phyloP scores from a whole-genome alignment of 208 protist genomes.

The Leishmania gerbilli region DNA sequence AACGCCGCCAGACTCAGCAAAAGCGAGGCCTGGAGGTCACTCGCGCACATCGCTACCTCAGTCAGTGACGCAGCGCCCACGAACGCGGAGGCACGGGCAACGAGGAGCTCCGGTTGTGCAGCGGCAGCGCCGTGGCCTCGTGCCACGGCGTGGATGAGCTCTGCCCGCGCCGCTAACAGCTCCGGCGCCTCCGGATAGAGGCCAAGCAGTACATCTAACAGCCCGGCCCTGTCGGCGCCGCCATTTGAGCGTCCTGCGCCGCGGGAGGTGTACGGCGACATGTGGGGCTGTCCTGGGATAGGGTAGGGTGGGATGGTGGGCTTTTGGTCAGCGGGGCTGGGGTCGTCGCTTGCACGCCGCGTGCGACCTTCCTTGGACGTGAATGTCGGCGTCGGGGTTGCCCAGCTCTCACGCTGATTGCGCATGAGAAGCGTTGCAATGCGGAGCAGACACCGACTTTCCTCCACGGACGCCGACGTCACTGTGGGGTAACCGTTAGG shows the following conservation, averaged over 20 bases:
- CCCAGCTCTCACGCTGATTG: background rate
- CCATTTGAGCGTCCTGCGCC: background rate
- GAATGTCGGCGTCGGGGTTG: background rate
- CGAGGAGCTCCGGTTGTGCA: background rate
- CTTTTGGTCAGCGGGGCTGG: background rate
- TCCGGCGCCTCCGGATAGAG: constrained; percentile 10
- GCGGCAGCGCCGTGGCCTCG: background rate
- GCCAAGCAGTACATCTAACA: constrained; percentile 22
- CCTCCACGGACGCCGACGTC: constrained; percentile 2
- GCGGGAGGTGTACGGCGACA: background rate
- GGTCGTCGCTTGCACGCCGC: background rate
- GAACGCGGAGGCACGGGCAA: background rate
- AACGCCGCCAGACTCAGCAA: constrained; percentile 10
- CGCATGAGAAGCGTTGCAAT: constrained; percentile 10
- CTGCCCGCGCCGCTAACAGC: constrained; percentile 2
- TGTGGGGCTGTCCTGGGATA: background rate
- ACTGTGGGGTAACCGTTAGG: background rate
- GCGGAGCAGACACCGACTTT: constrained; percentile 19
- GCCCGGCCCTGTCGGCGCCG: background rate
- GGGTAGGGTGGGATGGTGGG: background rate
- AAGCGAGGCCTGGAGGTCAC: background rate
- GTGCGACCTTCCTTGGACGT: background rate
- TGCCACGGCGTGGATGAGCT: constrained; percentile 12
- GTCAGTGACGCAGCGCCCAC: constrained; percentile 9
- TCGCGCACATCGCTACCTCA: constrained; percentile 1